Base-by-base conservation (phyloP, 495 filamentous ascomycete genomes). In the Hyaloscypha variabilis region DNA sequence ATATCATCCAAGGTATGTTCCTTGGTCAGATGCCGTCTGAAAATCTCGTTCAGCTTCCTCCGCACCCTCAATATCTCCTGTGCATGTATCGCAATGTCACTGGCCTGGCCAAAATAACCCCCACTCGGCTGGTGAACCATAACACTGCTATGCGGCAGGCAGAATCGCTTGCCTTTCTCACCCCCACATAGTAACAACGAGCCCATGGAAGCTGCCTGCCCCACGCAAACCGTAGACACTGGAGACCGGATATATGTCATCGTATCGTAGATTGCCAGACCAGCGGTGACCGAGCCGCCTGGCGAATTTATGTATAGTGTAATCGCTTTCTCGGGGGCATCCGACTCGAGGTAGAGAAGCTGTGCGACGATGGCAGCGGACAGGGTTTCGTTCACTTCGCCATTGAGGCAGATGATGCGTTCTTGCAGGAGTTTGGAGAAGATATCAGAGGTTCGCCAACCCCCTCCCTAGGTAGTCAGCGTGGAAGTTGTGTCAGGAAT, bases 301-400 rank as follows among this genome's bases (percentile, higher is more conserved):
- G 96, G 96, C 0, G 92, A 94, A 77, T 99, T 96, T 77, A 99
- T 98, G 78, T 99, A 99, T 69, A 99, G 90, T 63, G 91, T 93
- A 63, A 99, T 97, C 30, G 93, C 88, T 75, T 97, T 97, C 65
- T 93, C 81, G 6, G 94, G 95, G 77, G 91, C 91, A 71, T 97
- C 95, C 67, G 95, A 95, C 85, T 99, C 95, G 73, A 98, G 93
- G 84, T 93, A 98, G 67, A 99, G 90, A 65, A 99, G 88, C 74
- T 99, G 95, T 2, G 95, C 92, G 25, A 97, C 94, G 69, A 97
- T 91, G 57, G 91, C 90, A 31, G 96, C 93, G 49, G 93, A 96
- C 57, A 93, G 83, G 23, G 83, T 87, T 70, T 97, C 92, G 80
- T 97, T 89, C 64, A 99, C 94, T 70, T 88, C 80, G 69, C 95